phyloP scores from a whole-genome alignment of 257 asterid genomes.

The Ilex aquifolium region DNA sequence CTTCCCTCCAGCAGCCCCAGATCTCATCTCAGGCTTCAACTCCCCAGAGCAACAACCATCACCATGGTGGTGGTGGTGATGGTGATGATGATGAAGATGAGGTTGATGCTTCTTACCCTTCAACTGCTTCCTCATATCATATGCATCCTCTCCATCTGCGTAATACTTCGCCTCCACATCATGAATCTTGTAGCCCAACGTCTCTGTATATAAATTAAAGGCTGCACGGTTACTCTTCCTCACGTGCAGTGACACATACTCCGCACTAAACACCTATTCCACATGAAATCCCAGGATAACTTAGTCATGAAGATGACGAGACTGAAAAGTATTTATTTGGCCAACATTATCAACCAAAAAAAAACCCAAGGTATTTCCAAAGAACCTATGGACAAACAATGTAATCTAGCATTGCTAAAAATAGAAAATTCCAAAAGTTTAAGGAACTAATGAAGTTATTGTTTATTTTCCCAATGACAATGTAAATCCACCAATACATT shows the following conservation, averaged over 20 bases:
- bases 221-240: conserved; percentile 94
- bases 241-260: conserved; percentile 91
- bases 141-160: conserved; percentile 99
- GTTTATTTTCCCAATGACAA: no score
- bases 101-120: conserved; percentile 63
- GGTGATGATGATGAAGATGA: conserved; percentile 55
- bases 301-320: background rate
- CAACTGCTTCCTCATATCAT: conserved; percentile 91
- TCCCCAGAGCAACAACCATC: conserved; percentile 91
- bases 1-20: conserved; percentile 36
- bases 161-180: conserved; percentile 94
- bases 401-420: no score
- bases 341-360: background rate
- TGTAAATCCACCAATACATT: no score
- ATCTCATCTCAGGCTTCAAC: conserved; percentile 36
- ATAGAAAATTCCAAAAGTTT: no score
- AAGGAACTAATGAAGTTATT: no score
- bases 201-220: conserved; percentile 78
- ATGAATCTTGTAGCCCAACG: conserved; percentile 82
- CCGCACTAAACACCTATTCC: conserved; percentile 80
- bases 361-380: background rate
- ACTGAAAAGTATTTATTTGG: background rate
- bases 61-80: conserved; percentile 71
- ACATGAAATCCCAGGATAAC: conserved; percentile 4
- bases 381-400: no score